These are phyloP conservation scores for Centrapalus pauciflorus DNA, from an alignment of 129 eudicot species.

Conservation along the genomic window DNA sequence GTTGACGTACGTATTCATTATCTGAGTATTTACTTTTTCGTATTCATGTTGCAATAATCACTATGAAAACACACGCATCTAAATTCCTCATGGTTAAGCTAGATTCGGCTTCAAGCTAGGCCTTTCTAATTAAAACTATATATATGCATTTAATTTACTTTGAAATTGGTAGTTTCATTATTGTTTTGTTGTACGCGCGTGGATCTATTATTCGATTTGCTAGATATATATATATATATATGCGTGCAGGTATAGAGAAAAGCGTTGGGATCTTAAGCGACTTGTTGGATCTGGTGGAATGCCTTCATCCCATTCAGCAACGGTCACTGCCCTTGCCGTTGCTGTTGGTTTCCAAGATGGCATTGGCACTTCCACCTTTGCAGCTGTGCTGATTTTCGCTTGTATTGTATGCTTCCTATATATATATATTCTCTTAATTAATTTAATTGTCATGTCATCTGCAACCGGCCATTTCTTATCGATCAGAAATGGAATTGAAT, in stretches of 20 bases:
- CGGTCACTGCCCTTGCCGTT: constrained; percentile 87
- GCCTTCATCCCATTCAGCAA: constrained; percentile 98
- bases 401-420: constrained; percentile 48
- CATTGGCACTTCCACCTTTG: constrained; percentile 62
- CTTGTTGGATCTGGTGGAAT: constrained; percentile 94
- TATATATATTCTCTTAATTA: not conserved
- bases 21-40: too few species aligned
- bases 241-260: constrained; percentile 90
- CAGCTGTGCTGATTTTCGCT: constrained; percentile 63
- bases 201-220: too few species aligned
- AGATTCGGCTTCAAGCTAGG: too few species aligned
- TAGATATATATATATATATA: too few species aligned
- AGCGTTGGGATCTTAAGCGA: constrained; percentile 78
- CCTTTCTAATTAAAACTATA: too few species aligned
- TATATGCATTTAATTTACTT: too few species aligned
- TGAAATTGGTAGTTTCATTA: too few species aligned
- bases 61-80: too few species aligned
- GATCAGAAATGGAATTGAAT: not conserved
- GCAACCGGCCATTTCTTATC: not conserved
- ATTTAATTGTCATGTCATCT: not conserved
- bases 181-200: too few species aligned
- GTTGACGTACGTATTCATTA: too few species aligned
- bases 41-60: too few species aligned
- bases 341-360: constrained; percentile 87
- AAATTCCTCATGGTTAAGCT: too few species aligned